Percentiles rank a stretch among this genome's conserved stretches.
These are phyloP conservation scores for Citrus mangshanensis DNA, from an alignment of 345 rosid species.

Conservation along the genomic window DNA sequence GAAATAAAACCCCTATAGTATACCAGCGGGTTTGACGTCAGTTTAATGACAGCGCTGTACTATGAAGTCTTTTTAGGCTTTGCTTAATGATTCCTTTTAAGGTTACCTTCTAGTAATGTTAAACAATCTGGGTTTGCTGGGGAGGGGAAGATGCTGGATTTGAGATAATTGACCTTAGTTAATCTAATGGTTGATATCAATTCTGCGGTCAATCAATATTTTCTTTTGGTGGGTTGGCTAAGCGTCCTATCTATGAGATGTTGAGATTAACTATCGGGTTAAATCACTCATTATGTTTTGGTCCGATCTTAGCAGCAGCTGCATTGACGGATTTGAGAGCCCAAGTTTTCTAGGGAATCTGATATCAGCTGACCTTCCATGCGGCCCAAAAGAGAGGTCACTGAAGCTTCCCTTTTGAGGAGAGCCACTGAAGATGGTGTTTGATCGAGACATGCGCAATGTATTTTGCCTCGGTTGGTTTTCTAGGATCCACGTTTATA, in stretches of 20 bases:
- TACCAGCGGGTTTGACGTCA: no score
- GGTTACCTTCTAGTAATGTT: no score
- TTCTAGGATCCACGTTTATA: background rate
- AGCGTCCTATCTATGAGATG: background rate
- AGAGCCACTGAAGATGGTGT: constrained; percentile 13
- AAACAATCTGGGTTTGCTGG: no score
- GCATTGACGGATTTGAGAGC: background rate
- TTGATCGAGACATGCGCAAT: background rate
- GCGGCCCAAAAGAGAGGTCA: background rate
- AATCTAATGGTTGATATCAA: background rate
- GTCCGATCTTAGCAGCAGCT: background rate
- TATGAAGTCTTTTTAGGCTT: background rate
- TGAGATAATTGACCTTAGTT: background rate
- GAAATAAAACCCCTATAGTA: background rate
- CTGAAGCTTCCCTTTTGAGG: background rate
- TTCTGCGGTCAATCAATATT: background rate
- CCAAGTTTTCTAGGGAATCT: no score
- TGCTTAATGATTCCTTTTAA: background rate
- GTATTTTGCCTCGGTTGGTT: background rate
- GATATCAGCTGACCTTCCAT: background rate
- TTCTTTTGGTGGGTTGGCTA: background rate
- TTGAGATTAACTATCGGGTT: background rate
- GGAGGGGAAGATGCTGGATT: background rate
- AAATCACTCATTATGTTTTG: background rate
- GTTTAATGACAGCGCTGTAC: background rate